Base-by-base conservation (phyloP, 345 rosid species). In the Pugionium cornutum region DNA sequence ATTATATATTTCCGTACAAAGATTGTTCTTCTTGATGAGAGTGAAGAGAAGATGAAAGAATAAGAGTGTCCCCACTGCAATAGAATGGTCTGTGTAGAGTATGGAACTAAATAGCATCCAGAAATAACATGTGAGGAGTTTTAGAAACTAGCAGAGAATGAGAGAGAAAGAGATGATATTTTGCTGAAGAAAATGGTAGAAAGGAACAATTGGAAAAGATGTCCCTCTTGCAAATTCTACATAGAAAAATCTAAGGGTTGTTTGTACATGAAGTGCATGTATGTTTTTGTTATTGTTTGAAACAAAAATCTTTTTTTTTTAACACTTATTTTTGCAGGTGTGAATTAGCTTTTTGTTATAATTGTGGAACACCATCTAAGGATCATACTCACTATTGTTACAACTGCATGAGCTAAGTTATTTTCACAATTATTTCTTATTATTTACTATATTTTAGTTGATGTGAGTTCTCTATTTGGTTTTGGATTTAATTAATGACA, bases 31-130 rank as follows among this genome's bases (percentile, higher is more conserved):
- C 45, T 7, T 9, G 80, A 82, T 43, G 75, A 59, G 53, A 69
- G 41, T 3, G 52, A 58, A 40, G 65, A 60, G 7, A 56, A 29
- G 18, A 31, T 82, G 27, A 68, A 4, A 34, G 72, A 79, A 56
- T 73, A 79, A 0, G 76, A 75, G 73, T 86, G 89, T 26, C 83
- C 80, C 31, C 31, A 54, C 29, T 86, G 89, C 58, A 39, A 68
- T 43, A 73, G 87, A 65, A 25, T 74, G 85, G 81, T 84, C 41
- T 84, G 87, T 40, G 79, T 39, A 18, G 18, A 53, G 31, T 86
- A 87, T 7, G 75, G 52, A 18, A 86, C 76, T 18, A 57, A 83
- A 35, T 86, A 88, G 92, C 89, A 86, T 66, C 5, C 77, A 1
- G 83, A 58, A 60, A 59, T 81, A 2, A 53, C 47, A 1, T 84